Conservation (phyloP, 768 basidiomycete genomes). For the Hypholoma fasciculare region DNA sequence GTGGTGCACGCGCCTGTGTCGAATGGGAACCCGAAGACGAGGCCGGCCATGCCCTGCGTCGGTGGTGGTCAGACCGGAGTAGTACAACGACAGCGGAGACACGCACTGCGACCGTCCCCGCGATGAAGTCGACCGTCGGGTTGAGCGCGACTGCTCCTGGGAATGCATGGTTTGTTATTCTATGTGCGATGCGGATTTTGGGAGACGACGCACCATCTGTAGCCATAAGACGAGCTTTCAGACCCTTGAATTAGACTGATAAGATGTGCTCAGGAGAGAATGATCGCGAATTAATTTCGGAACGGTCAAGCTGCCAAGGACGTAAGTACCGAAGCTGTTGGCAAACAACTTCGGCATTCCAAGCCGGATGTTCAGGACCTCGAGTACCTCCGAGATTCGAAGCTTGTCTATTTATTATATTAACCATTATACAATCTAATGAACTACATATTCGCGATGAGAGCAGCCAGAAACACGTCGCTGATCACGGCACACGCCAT, state of each 20-base stretch:
- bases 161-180: not conserved
- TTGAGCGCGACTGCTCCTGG: constrained; percentile 36
- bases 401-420: no score
- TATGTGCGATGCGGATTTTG: not conserved
- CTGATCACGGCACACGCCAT: no score
- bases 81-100: not conserved
- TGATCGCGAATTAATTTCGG: no score
- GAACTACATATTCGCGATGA: no score
- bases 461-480: no score
- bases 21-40: constrained; percentile 76
- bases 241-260: not conserved
- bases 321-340: no score
- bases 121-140: constrained; percentile 75
- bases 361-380: no score
- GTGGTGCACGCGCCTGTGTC: constrained; percentile 44
- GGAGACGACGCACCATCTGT: constrained; percentile 7
- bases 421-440: no score
- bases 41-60: constrained; percentile 57
- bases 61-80: not conserved
- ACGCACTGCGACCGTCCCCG: constrained; percentile 65
- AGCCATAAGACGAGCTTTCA: not conserved
- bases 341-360: no score
- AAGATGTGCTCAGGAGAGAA: not conserved
- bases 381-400: no score
- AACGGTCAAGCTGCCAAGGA: no score